phyloP scores from a whole-genome alignment of 208 protist genomes.

The Leishmania braziliensis region DNA sequence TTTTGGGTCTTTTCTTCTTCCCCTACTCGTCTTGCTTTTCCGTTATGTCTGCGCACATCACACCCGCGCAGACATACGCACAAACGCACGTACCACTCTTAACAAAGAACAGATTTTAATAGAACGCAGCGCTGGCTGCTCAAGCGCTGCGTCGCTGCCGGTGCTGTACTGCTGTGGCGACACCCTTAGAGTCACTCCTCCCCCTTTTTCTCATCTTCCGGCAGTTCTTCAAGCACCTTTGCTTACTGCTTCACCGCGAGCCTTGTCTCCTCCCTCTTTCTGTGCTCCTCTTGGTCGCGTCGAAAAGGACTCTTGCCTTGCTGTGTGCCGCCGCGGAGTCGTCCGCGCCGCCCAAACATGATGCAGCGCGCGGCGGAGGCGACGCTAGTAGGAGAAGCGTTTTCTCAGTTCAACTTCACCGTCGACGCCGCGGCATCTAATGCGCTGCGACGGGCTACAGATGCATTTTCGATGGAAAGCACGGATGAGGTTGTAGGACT shows the following conservation, averaged over 20 bases:
- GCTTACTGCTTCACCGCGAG: not conserved
- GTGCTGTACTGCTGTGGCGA: not conserved
- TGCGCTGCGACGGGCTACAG: conserved; percentile 18
- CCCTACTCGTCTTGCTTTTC: not conserved
- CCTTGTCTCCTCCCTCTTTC: not conserved
- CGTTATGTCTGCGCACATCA: not conserved
- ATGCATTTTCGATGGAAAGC: conserved; percentile 28
- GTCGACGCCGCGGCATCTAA: conserved; percentile 15
- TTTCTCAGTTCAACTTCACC: not conserved
- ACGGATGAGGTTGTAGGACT: conserved; percentile 22
- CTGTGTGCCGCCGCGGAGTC: not conserved
- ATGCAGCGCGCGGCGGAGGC: not conserved
- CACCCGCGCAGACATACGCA: not conserved
- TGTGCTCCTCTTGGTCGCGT: not conserved
- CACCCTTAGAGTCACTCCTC: not conserved
- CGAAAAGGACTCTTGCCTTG: not conserved
- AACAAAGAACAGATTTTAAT: not conserved
- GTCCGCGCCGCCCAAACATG: not conserved
- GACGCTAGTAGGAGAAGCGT: not conserved
- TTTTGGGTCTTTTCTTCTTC: not conserved
- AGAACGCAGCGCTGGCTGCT: not conserved
- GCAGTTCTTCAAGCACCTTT: not conserved
- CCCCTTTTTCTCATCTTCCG: not conserved
- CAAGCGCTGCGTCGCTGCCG: not conserved
- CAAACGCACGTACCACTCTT: not conserved